Evolutionary conservation across 2,329 filamentous ascomycete species (phyloP), one percentile per base, ranked within the genome.

Genomic region (Fusarium sp.): DNA sequence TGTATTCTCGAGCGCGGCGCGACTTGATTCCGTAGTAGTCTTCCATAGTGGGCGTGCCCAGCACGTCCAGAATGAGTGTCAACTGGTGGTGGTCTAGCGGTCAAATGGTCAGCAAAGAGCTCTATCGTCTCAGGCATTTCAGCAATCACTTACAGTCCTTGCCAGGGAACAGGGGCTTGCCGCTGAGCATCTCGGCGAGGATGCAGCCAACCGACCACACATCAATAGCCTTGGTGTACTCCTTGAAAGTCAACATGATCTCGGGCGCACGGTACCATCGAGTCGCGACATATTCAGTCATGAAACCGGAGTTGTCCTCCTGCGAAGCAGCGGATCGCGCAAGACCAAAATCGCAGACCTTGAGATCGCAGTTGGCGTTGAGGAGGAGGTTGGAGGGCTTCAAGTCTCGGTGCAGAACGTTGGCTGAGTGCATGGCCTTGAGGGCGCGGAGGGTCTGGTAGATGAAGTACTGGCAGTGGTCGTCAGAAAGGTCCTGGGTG

Each of bases 21-120:
- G 96, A 98, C 86, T 99, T 99, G 90, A 99, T 99, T 74, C 96
- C 96, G 79, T 99, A 99, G 89, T 99, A 99, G 82, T 99, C 96
- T 83, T 99, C 96, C 96, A 99, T 99, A 18, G 96, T 99, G 6
- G 96, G 96, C 7, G 96, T 99, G 73, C 96, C 96, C 67, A 99
- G 92, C 57, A 99, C 95, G 78, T 99, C 96, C 75, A 99, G 88
- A 80, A 99, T 99, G 71, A 99, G 88, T 12, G 96, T 99, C 78
- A 99, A 87, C 85, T 99, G 96, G 85, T 99, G 96, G 84, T 99
- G 96, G 82, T 99, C 94, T 97, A 76, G 31, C 22, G 36, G 13
- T n/a, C 26, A 28, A 18, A 18, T 26, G 56, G 64, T 71, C n/a
- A 70, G 70, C 14, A 65, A 42, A 60, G 30, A 38, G 33, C 20